phyloP scores from a whole-genome alignment of 1,284 basidiomycete species.

The Heimioporus retisporus region DNA sequence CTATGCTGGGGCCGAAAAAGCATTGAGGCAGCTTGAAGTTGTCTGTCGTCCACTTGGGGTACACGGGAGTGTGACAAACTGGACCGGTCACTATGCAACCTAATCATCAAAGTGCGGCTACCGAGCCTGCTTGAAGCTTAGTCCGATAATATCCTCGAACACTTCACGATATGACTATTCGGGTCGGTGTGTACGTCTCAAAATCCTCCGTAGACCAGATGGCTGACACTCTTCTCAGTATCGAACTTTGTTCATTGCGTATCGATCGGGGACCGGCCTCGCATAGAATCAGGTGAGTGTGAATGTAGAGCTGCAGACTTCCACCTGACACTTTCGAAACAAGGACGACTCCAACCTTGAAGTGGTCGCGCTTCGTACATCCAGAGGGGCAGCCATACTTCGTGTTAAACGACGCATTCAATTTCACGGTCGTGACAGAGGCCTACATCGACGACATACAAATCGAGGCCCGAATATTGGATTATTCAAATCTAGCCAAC shows the following conservation, averaged over 20 bases:
- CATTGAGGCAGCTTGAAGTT: no score
- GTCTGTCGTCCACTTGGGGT: no score
- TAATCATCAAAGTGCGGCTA: no score
- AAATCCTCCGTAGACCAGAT: neutral
- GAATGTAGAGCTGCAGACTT: neutral
- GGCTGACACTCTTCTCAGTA: constrained; percentile 18
- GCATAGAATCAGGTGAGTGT: constrained; percentile 15
- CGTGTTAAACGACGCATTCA: constrained; percentile 32
- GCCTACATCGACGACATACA: constrained; percentile 52
- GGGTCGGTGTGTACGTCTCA: no score
- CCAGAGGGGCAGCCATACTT: constrained; percentile 68
- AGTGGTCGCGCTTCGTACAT: constrained; percentile 57
- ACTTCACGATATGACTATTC: no score
- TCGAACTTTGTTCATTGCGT: constrained; percentile 14
- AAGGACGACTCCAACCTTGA: constrained; percentile 5
- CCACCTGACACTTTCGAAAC: constrained; percentile 10
- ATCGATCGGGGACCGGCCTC: constrained; percentile 25
- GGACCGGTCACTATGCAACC: no score
- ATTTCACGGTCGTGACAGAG: constrained; percentile 57
- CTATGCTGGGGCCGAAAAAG: no score
- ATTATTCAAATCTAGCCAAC: constrained; percentile 46
- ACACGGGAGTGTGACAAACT: no score
- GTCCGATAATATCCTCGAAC: no score
- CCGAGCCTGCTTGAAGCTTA: no score
- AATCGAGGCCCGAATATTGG: constrained; percentile 43